Evolutionary conservation across 1,139 yeast genomes (phyloP).

Genomic region (Pichia cactophila): DNA sequence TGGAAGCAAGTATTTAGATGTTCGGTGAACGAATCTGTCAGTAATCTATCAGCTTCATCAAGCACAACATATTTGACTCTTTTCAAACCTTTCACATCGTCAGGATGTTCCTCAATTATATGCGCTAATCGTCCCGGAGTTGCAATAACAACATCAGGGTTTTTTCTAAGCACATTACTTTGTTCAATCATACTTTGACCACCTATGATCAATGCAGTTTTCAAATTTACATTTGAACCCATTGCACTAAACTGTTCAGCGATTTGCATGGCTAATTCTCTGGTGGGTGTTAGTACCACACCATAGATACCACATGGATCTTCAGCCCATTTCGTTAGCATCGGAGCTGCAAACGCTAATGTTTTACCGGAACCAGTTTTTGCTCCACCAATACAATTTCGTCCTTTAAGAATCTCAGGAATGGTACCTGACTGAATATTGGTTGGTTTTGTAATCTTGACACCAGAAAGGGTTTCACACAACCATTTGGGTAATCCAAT

Average conservation of each 20-base stretch:
- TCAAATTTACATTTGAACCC: constrained; percentile 82
- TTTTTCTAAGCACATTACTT: constrained; percentile 67
- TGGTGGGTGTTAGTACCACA: constrained; percentile 81
- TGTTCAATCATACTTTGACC: constrained; percentile 91
- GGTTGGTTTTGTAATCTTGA: constrained; percentile 81
- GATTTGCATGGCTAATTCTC: constrained; percentile 92
- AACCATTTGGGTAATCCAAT: constrained; percentile 87
- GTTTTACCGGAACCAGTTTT: constrained; percentile 98
- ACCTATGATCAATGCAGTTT: constrained; percentile 79
- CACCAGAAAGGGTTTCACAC: constrained; percentile 66
- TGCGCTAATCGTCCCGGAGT: constrained; percentile 98
- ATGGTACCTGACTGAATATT: constrained; percentile 84
- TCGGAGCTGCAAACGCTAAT: constrained; percentile 94
- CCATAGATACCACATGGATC: constrained; percentile 95
- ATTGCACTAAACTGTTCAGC: constrained; percentile 94
- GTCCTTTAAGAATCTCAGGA: constrained; percentile 73
- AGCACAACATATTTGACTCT: constrained; percentile 75
- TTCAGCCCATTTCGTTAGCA: constrained; percentile 87
- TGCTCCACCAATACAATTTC: constrained; percentile 97
- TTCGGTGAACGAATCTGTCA: constrained; percentile 75
- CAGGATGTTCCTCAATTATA: constrained; percentile 81
- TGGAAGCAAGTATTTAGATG: constrained; percentile 69
- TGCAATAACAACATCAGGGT: constrained; percentile 92
- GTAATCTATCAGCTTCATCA: constrained; percentile 92
- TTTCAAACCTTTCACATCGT: constrained; percentile 70